These are phyloP conservation scores for Gossypium schwendimanii DNA, from an alignment of 441 rosid species.

Conservation along the genomic window DNA sequence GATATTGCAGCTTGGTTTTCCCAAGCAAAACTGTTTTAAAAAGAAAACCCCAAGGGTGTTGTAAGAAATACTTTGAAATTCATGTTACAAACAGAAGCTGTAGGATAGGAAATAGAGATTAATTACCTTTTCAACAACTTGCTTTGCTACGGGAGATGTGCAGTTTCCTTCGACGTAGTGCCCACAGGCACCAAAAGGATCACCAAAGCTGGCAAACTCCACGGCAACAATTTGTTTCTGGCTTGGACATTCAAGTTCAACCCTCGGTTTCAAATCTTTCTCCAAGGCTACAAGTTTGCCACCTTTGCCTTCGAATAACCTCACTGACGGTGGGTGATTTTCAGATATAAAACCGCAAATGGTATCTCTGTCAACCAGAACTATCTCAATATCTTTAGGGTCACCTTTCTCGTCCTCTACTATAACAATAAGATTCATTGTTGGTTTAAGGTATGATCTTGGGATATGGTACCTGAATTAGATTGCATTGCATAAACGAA, in stretches of 20 bases:
- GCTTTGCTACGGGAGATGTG: slow-evolving; percentile 29
- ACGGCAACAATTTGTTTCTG: slow-evolving; percentile 31
- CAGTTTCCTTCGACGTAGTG: slow-evolving; percentile 31
- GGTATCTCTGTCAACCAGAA: slow-evolving; percentile 46
- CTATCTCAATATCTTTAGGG: slow-evolving; percentile 34
- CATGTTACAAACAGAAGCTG: too few species aligned
- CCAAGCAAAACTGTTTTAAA: slow-evolving; percentile 45
- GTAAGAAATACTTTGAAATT: not conserved
- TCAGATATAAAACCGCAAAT: slow-evolving; percentile 44
- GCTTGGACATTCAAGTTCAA: slow-evolving; percentile 33
- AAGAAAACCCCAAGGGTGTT: not conserved
- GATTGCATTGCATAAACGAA: not conserved
- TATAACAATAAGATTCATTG: slow-evolving; percentile 39
- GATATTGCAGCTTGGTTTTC: slow-evolving; percentile 44
- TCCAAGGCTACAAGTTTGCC: slow-evolving; percentile 9
- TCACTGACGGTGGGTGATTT: slow-evolving; percentile 35
- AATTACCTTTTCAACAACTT: slow-evolving; percentile 47
- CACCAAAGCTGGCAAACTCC: slow-evolving; percentile 57
- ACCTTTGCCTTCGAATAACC: slow-evolving; percentile 34
- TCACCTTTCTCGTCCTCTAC: slow-evolving; percentile 47
- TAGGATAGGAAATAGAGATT: not conserved
- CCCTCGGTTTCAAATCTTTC: slow-evolving; percentile 25
- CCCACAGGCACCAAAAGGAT: slow-evolving; percentile 53
- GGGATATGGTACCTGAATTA: slow-evolving; percentile 59
- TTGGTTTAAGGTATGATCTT: slow-evolving; percentile 43